Evolutionary conservation across 2,329 filamentous ascomycete species (phyloP), one percentile per base, ranked within the genome.

Genomic region (Amesomyces nigricolor): DNA sequence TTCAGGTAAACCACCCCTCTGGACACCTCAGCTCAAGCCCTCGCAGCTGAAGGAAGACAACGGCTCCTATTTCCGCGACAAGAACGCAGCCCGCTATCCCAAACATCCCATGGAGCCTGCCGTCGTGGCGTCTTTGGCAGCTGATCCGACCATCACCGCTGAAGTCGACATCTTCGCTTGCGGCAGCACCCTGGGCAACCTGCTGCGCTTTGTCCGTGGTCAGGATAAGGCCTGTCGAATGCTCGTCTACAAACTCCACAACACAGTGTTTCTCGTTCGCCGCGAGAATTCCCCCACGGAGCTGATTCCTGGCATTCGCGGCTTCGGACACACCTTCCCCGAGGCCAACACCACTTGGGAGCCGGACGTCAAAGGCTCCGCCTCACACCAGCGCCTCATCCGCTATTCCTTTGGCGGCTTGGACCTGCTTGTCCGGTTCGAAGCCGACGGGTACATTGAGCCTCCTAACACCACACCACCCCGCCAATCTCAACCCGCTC

Each of bases 311-410:
- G 73, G 73, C n/a, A 69, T 88, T 0, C 62, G 62, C 14, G 86
- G 86, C 0, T 87, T 75, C 61, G 85, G 85, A 0, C 84, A 88
- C 61, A 76, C 80, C 0, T 89, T 89, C 60, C 82, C 82, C 0
- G 82, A 87, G 47, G 73, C 74, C 1, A 84, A 87, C 63, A 89
- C 86, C 0, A 80, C 74, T 0, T 88, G 85, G 84, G 77, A 79
- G 9, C 10, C 62, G 0, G 74, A 74, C 0, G 77, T 82, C 0
- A 74, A 72, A 45, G 72, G 74, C 0, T 88, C 84, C 0, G 70
- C 68, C 1, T 82, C 81, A 0, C 82, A 89, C 58, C 84, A 89
- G 63, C 74, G 85, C 1, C 63, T 88, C 7, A 62, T 88, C 1
- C 68, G 70, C 3, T 88, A 88, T 58, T 57, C 69, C 0, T 81